Percentiles rank a stretch among this genome's conserved stretches.
These are phyloP conservation scores for Arthrobotrys entomopaga DNA, from an alignment of 2,329 filamentous ascomycete species.

Conservation along the genomic window DNA sequence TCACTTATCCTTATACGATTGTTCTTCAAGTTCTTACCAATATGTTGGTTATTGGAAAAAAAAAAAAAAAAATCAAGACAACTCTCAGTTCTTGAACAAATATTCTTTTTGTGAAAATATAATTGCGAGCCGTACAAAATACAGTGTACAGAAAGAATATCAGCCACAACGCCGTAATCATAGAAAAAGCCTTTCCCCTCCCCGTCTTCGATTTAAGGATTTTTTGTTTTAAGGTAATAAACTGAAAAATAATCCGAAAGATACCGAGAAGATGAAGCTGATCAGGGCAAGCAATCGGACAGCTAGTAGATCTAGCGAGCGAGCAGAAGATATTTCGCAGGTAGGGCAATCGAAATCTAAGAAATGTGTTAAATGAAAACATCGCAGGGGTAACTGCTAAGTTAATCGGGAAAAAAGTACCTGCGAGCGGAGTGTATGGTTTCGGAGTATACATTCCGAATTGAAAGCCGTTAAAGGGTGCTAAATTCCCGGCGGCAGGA, in stretches of 20 bases:
- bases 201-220: background rate
- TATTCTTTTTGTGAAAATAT: too few species aligned
- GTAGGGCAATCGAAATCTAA: constrained; percentile 65
- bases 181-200: background rate
- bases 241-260: constrained; percentile 45
- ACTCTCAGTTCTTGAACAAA: too few species aligned
- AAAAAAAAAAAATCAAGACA: too few species aligned
- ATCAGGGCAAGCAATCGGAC: constrained; percentile 62
- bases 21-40: too few species aligned
- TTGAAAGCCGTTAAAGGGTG: constrained; percentile 65
- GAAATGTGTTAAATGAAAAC: background rate
- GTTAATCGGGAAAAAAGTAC: constrained; percentile 61
- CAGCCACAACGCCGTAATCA: constrained; percentile 16
- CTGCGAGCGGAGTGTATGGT: constrained; percentile 65
- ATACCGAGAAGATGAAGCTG: constrained; percentile 33
- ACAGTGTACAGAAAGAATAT: background rate
- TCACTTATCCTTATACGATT: too few species aligned
- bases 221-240: constrained; percentile 18
- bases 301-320: constrained; percentile 63
- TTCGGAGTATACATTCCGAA: constrained; percentile 74
- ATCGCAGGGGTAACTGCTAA: background rate
- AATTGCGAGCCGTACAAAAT: too few species aligned
- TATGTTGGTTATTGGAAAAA: too few species aligned
- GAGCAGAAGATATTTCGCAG: constrained; percentile 63
- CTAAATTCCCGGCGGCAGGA: constrained; percentile 68